Evolutionary conservation across 1,284 basidiomycete genomes (phyloP).

Genomic region (Pseudozyma hubeiensis): DNA sequence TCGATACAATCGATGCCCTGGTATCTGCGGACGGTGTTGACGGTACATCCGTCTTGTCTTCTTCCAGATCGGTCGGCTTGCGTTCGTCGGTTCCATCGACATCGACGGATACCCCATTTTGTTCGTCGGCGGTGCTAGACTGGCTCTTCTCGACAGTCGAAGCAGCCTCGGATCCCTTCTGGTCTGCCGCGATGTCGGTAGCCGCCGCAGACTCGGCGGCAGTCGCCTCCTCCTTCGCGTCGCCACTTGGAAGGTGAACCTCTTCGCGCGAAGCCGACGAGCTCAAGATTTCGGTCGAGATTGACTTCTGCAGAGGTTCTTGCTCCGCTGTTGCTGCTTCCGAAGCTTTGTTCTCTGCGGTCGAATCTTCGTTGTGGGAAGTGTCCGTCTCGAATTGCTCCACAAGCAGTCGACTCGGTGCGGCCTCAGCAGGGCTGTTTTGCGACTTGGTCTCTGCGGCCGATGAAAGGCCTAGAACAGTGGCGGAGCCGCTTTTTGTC

Average conservation of each 20-base stretch:
- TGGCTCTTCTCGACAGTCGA: background rate
- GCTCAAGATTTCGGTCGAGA: background rate
- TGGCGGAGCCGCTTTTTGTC: no score
- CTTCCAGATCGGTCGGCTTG: background rate
- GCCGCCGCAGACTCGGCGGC: background rate
- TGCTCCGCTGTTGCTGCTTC: background rate
- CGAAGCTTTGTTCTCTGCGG: background rate
- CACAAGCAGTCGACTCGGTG: background rate
- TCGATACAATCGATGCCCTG: background rate
- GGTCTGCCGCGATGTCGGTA: background rate
- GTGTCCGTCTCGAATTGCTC: slow-evolving; percentile 2
- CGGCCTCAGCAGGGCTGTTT: background rate
- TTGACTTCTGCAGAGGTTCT: background rate
- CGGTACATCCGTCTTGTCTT: background rate
- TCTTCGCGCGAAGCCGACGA: background rate
- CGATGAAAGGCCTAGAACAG: no score
- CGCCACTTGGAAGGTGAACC: background rate
- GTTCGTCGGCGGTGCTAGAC: background rate
- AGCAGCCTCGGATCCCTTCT: background rate
- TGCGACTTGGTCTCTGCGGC: background rate
- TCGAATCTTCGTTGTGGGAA: background rate
- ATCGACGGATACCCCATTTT: background rate
- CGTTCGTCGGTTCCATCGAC: background rate
- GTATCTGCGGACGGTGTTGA: background rate
- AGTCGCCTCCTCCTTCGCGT: background rate